Base-by-base conservation (phyloP, 352 stramenopile species). In the Pythium rhizo-oryzae region DNA sequence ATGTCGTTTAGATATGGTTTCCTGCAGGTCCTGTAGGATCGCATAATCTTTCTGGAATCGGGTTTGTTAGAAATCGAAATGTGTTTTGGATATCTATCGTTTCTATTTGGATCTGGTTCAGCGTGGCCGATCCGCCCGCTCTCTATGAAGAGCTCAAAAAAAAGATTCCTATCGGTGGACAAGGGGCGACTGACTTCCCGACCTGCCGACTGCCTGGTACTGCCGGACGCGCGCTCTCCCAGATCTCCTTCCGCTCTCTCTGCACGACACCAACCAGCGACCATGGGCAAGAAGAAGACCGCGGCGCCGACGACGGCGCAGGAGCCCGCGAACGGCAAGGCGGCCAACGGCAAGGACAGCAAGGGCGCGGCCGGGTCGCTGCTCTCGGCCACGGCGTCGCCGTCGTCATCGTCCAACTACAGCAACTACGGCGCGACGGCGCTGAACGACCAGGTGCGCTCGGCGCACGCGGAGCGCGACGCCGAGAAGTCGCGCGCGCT, bases 381-480 rank as follows among this genome's bases (percentile, higher is more conserved):
- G 47, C 39, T 66, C 37, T 59, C 58, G 65, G 44, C 62, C 43
- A 69, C 65, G 19, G 46, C 47, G 50, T 56, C 57, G 50, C 51
- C 65, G 19, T 51, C 46, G 35, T 53, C 35, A 19, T 30, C 44
- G 35, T 71, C 65, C 19, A 49, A 49, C 65, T 63, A 69, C 62
- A 65, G 62, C 28, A 82, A 82, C 79, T 91, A 91, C 64, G 83
- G 81, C 53, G 75, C 62, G 54, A 81, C 65, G 25, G 76, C 24
- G 39, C 67, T 90, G 59, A 81, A 78, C 66, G 67, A 82, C 44
- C 74, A 88, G 47, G 81, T 92, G 61, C 82, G 87, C 46, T 76
- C 75, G 35, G 79, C 84, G 7, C 87, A 79, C 70, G 69, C 66
- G 8, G 76, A 70, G 11, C 70, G 76, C 30, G 81, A 92, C 61